phyloP scores from a whole-genome alignment of 805 yeast species.

The Zygosaccharomyces gambellarensis region DNA sequence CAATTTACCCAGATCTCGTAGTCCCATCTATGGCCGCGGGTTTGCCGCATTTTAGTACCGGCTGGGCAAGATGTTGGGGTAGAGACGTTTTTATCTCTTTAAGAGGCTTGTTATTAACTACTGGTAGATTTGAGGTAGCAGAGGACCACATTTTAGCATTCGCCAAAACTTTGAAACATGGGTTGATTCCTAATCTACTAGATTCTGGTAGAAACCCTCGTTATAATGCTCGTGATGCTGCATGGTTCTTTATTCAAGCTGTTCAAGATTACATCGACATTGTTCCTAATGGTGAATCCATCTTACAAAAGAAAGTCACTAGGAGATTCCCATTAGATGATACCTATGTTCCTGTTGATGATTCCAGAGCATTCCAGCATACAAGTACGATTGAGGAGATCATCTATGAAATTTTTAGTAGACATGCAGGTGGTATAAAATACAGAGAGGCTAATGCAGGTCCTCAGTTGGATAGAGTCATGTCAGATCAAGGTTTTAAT shows the following conservation, averaged over 20 bases:
- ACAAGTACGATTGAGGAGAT: slow-evolving; percentile 69
- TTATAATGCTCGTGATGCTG: slow-evolving; percentile 95
- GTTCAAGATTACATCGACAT: slow-evolving; percentile 70
- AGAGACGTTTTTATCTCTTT: slow-evolving; percentile 88
- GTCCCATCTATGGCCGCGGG: slow-evolving; percentile 91
- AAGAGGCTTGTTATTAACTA: slow-evolving; percentile 72
- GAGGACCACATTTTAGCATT: slow-evolving; percentile 75
- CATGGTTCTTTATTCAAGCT: slow-evolving; percentile 89
- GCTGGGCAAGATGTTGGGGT: slow-evolving; percentile 98
- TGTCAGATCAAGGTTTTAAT: slow-evolving; percentile 89
- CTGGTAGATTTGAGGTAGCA: slow-evolving; percentile 78
- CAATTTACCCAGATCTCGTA: slow-evolving; percentile 58
- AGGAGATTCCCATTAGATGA: slow-evolving; percentile 91
- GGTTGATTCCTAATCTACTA: slow-evolving; percentile 85
- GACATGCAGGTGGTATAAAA: slow-evolving; percentile 85
- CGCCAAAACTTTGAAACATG: slow-evolving; percentile 90
- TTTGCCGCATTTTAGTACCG: slow-evolving; percentile 85
- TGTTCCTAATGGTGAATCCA: slow-evolving; percentile 64
- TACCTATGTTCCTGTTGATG: slow-evolving; percentile 61
- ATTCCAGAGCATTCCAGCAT: slow-evolving; percentile 69
- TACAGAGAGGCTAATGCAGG: slow-evolving; percentile 97
- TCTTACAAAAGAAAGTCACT: slow-evolving; percentile 65
- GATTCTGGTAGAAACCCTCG: slow-evolving; percentile 94
- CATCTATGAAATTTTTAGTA: slow-evolving; percentile 71
- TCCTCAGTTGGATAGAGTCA: slow-evolving; percentile 77